Evolutionary conservation across 2,329 filamentous ascomycete genomes (phyloP), one percentile per base, ranked within the genome.

Genomic region (Immersiporthe knoxdaviesiana): DNA sequence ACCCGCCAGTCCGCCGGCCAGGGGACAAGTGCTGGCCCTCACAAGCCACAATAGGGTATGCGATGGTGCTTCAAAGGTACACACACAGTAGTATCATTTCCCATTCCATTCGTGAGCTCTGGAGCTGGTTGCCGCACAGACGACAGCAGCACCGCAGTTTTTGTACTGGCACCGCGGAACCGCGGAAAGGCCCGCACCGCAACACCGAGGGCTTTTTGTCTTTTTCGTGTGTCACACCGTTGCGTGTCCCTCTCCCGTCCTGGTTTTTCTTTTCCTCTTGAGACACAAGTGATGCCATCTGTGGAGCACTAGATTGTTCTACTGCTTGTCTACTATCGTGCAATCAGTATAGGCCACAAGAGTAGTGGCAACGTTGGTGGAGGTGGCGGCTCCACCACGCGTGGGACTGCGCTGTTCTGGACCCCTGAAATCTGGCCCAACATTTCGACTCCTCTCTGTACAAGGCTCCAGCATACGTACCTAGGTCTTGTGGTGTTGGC

Each of bases 181-280:
- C 24, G 52, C 52, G 52, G 52, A 56, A 56, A 56, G 52, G 52
- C 52, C 52, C 52, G 52, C 52, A 8, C 52, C 52, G 52, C 27
- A 14, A 14, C 52, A 18, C 52, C 52, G 52, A 30, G 14, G 27
- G 24, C 16, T 30, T 44, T 35, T n/a, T 30, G 24, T 30, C 52
- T 8, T 30, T 32, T 27, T 56, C 14, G 16, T 56, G 24, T 30
- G 52, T 56, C 52, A 56, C 52, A 30, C 24, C 12, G 24, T 56
- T 30, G 24, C 10, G 18, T 30, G 10, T 24, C 12, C 11, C 8
- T 14, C 24, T 54, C 14, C 24, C 21, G 21, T 50, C 47, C 37
- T 10, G 37, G 35, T 35, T 47, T 21, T 21, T 47, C 18, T 47
- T 21, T 6, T 47, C n/a, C n/a, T n/a, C 7, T 1, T 47, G 21